These are phyloP conservation scores for Phytophthora sp. DNA, from an alignment of 352 stramenopile genomes.

Conservation along the genomic window DNA sequence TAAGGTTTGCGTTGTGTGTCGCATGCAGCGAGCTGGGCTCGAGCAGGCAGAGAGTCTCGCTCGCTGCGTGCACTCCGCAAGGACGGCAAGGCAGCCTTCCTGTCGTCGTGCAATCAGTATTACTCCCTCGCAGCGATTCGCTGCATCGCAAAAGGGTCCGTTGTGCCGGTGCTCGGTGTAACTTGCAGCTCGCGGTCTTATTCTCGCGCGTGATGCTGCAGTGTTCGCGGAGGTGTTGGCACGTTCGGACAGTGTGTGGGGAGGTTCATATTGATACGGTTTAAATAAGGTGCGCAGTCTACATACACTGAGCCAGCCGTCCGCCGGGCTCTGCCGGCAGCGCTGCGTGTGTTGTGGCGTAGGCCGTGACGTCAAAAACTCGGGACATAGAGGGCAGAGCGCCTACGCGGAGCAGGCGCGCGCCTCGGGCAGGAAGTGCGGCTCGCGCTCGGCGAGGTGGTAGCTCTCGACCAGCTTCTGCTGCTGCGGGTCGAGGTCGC, in stretches of 20 bases:
- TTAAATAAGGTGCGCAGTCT: constrained; percentile 32
- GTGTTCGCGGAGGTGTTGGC: neutral
- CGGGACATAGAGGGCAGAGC: constrained; percentile 8
- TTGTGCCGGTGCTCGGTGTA: neutral
- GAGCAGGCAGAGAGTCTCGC: too few species aligned
- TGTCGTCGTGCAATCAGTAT: too few species aligned
- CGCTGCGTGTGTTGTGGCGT: too few species aligned
- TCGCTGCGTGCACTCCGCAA: too few species aligned
- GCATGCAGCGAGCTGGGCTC: too few species aligned
- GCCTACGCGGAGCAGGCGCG: constrained; percentile 44
- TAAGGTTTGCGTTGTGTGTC: too few species aligned
- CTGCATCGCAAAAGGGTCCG: too few species aligned
- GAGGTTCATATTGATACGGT: constrained; percentile 27
- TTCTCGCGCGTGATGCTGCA: neutral
- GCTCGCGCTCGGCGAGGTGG: constrained; percentile 27
- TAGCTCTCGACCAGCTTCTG: constrained; percentile 65
- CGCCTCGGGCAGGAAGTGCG: constrained; percentile 28
- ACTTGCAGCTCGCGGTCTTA: constrained; percentile 10
- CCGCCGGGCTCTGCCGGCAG: neutral
- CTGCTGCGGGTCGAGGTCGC: constrained; percentile 58
- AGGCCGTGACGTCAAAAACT: constrained; percentile 22
- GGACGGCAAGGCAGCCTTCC: too few species aligned
- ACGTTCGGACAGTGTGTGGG: constrained; percentile 10
- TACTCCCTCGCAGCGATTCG: too few species aligned
- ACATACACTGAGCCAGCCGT: constrained; percentile 10